Evolutionary conservation across 1,139 yeast species (phyloP), one percentile per base, ranked within the genome.

Genomic region (Geotrichum carabidarum): DNA sequence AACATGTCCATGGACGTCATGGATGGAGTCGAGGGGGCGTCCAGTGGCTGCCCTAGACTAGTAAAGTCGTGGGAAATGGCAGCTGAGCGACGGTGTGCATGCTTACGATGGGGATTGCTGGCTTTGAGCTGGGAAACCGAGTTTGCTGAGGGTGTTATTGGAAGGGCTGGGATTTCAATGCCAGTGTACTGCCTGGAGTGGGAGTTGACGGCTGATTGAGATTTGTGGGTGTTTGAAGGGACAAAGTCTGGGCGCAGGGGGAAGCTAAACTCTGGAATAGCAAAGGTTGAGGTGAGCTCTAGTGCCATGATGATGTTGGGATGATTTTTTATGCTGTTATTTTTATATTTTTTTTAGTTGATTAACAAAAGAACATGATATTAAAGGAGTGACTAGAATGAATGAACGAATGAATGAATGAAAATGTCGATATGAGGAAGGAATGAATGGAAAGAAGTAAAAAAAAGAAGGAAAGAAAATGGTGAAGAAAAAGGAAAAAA

Each of bases 41-140:
- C 27, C 11, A 18, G 42, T 15, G 17, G 15, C 15, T 18, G 30
- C 2, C 47, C 41, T 12, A 32, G 7, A 18, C 27, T 15, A 3
- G 41, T 22, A 12, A 54, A 49, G 47, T 64, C 68, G 37, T 59
- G 60, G n/a, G 68, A 64, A 14, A 69, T 67, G 14, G 73, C 73
- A 3, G 68, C 73, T 3, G 71, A 67, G 18, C 73, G 63, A 32
- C 72, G 62, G 57, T 69, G 73, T 22, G 67, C 65, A 50, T 66
- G 69, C 45, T 57, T 53, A 9, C 57, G 51, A n/a, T 57, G 56
- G 15, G 55, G 53, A 8, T 42, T 42, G 34, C 15, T 42, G 8
- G 32, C 44, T 15, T 42, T 42, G 44, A 42, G 44, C 12, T 53
- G 34, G 14, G 40, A 15, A 4, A 50, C 14, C 8, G 11, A 14